A percentile compares a stretch with the other conserved stretches of the same genome.
Evolutionary conservation across 2,329 filamentous ascomycete genomes (phyloP).

Genomic region (Rutstroemia sp.): DNA sequence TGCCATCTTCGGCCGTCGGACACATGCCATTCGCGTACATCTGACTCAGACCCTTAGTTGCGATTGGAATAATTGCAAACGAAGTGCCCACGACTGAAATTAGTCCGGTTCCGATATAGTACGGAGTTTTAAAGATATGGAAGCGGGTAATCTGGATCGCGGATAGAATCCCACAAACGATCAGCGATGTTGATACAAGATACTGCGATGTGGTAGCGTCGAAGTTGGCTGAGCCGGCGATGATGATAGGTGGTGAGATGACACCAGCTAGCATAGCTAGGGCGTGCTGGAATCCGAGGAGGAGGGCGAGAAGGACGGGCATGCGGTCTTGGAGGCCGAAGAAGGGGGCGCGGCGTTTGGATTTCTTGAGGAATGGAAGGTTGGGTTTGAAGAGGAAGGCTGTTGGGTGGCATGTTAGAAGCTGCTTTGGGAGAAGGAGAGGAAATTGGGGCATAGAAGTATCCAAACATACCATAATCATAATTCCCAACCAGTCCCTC

Average conservation of each 20-base stretch:
- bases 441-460: neutral
- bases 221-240: slow-evolving; percentile 53
- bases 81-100: slow-evolving; percentile 75
- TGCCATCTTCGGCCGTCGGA: slow-evolving; percentile 41
- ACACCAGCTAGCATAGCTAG: slow-evolving; percentile 61
- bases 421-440: slow-evolving; percentile 2
- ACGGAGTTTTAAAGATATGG: slow-evolving; percentile 62
- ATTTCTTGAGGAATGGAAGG: slow-evolving; percentile 71
- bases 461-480: slow-evolving; percentile 61
- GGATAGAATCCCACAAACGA: slow-evolving; percentile 71
- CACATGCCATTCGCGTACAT: slow-evolving; percentile 51
- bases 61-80: slow-evolving; percentile 69
- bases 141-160: slow-evolving; percentile 72
- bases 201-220: slow-evolving; percentile 58
- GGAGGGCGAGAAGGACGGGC: slow-evolving; percentile 64
- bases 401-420: slow-evolving; percentile 10
- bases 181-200: slow-evolving; percentile 49
- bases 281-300: slow-evolving; percentile 71
- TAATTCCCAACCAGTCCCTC: slow-evolving; percentile 76
- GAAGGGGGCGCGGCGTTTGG: slow-evolving; percentile 58
- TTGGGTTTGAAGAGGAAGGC: slow-evolving; percentile 67
- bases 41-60: slow-evolving; percentile 62
- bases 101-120: slow-evolving; percentile 71
- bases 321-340: slow-evolving; percentile 77
- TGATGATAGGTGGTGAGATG: slow-evolving; percentile 72